Evolutionary conservation across 1,284 basidiomycete genomes (phyloP), one percentile per base, ranked within the genome.

Genomic region (Moesziomyces antarcticus): DNA sequence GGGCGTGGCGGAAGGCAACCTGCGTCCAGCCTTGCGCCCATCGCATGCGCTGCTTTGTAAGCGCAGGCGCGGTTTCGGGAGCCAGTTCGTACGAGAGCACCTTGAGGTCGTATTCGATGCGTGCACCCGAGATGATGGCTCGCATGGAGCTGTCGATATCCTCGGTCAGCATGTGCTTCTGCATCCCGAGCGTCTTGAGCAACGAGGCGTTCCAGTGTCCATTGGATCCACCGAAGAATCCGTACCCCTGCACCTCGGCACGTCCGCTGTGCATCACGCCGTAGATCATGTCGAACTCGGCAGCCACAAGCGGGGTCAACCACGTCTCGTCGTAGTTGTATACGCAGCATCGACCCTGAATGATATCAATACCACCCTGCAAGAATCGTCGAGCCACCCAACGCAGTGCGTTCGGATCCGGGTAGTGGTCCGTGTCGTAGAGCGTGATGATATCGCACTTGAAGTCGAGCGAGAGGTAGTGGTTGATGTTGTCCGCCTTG

Each of bases 21-120:
- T 81, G 80, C 2, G 75, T 78, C 80, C 80, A 82, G 0, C 79
- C 80, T 40, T 81, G 79, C 1, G 79, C 65, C 80, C 80, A 82
- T 41, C 79, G 67, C 56, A 80, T 55, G 3, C 80, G 67, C 59
- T 82, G 80, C 45, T 78, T 79, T n/a, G 59, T 40, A 21, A 82
- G 47, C 3, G 77, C 79, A 5, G 62, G 43, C 0, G 73, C 20
- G 0, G 77, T 79, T 47, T 75, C 75, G 3, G 80, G 80, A 3
- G 80, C 79, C 10, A 68, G 56, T 51, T 82, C 80, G 65, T 73
- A 79, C 0, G 77, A 79, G 0, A 74, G 47, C n/a, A 82, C 74
- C 44, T 73, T 71, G 40, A 80, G 62, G 33, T 79, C 77, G 62
- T 81, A 82, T 25, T 69, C 75, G 55, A 81, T 75, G 5, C 75